These are phyloP conservation scores for Orobanche coerulescens DNA, from an alignment of 257 asterid genomes.

Conservation along the genomic window DNA sequence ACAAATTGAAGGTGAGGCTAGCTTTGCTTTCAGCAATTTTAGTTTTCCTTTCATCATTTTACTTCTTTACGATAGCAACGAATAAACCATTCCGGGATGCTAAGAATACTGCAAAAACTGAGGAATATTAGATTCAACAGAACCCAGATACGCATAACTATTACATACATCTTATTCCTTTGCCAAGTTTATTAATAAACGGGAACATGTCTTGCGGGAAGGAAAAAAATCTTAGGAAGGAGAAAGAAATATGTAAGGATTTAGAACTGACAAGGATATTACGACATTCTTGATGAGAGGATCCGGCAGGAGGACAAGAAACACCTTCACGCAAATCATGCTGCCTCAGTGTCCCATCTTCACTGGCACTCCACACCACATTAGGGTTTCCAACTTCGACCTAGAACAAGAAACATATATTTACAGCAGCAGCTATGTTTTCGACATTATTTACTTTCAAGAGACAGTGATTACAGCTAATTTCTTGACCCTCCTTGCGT, in stretches of 20 bases:
- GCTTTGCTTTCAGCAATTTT: not conserved
- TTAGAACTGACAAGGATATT: slow-evolving; percentile 77
- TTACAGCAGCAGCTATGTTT: slow-evolving; percentile 16
- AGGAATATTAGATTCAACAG: not conserved
- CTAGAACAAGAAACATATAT: slow-evolving; percentile 31
- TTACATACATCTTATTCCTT: slow-evolving; percentile 2
- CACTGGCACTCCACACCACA: slow-evolving; percentile 99
- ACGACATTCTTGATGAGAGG: slow-evolving; percentile 90
- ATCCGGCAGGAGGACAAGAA: slow-evolving; percentile 92
- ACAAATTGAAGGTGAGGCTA: not conserved
- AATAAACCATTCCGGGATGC: not conserved
- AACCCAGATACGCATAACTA: slow-evolving; percentile 3
- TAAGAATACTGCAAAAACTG: not conserved
- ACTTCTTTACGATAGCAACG: not conserved
- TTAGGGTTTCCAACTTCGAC: slow-evolving; percentile 95
- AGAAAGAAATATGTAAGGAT: not conserved
- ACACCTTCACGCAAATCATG: slow-evolving; percentile 96
- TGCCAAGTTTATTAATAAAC: not conserved
- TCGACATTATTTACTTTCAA: slow-evolving; percentile 15
- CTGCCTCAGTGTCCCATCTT: slow-evolving; percentile 99
- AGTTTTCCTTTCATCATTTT: not conserved
- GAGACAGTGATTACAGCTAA: slow-evolving; percentile 63
- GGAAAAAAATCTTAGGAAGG: slow-evolving; percentile 6
- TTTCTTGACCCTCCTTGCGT: slow-evolving; percentile 87
- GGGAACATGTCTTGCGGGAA: not conserved